Percentiles rank a stretch among this genome's conserved stretches.
These are phyloP conservation scores for Collybiopsis confluens DNA, from an alignment of 768 basidiomycete species.

Conservation along the genomic window DNA sequence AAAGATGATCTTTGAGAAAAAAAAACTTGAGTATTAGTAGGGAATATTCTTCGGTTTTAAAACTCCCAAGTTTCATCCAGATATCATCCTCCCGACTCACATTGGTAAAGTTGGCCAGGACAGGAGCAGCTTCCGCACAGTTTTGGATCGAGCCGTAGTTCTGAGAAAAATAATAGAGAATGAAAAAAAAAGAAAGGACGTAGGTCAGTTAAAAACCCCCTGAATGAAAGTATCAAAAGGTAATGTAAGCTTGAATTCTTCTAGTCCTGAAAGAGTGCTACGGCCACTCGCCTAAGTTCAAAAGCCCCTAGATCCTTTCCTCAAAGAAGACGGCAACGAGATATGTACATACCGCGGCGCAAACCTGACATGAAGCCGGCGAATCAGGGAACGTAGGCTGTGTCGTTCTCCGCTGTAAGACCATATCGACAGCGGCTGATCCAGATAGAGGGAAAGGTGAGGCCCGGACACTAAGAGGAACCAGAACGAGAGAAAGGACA, in stretches of 20 bases:
- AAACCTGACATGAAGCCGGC: conserved; percentile 58
- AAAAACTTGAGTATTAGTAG: too few relatives aligned
- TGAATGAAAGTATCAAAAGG: too few relatives aligned
- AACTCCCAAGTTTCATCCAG: too few relatives aligned
- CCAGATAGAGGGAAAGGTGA: not conserved
- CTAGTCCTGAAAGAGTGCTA: too few relatives aligned
- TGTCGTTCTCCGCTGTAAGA: not conserved
- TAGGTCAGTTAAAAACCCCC: too few relatives aligned
- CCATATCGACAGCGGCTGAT: too few relatives aligned
- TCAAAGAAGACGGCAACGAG: not conserved
- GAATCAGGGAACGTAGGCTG: conserved; percentile 48
- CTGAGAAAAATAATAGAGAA: too few relatives aligned
- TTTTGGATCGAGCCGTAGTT: conserved; percentile 49
- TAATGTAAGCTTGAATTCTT: too few relatives aligned
- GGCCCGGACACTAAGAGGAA: not conserved
- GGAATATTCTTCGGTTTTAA: too few relatives aligned
- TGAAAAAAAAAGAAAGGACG: too few relatives aligned
- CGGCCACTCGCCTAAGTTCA: too few relatives aligned
- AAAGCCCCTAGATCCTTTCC: not conserved
- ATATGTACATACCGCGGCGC: conserved; percentile 35
- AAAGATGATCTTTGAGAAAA: conserved; percentile 56
- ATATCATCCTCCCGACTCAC: too few relatives aligned
- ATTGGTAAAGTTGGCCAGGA: conserved; percentile 51
- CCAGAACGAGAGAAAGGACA: not conserved
- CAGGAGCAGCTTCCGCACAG: conserved; percentile 54